Evolutionary conservation across 2,329 filamentous ascomycete species (phyloP).

Genomic region (Claviceps sp.): DNA sequence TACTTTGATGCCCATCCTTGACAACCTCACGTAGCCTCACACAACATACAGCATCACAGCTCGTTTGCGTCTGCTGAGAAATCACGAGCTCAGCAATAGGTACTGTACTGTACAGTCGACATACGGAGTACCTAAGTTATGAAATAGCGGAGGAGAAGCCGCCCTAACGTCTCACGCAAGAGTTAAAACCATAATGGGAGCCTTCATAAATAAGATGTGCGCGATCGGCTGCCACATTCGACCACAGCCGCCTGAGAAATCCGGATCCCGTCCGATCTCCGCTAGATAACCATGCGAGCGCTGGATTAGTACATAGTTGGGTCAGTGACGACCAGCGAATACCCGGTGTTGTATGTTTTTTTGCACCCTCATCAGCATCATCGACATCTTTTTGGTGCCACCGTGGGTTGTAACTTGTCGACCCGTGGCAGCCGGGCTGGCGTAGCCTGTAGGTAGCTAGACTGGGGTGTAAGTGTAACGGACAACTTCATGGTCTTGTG

Average conservation of each 20-base stretch:
- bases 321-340: conserved; percentile 6
- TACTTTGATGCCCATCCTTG: too few species aligned
- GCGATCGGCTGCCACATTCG: not conserved
- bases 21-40: too few species aligned
- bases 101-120: too few species aligned
- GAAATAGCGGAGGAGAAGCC: not conserved
- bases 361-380: not conserved
- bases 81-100: too few species aligned
- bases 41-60: too few species aligned
- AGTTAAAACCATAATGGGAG: too few species aligned
- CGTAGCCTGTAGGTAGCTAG: too few species aligned
- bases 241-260: conserved; percentile 1
- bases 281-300: conserved; percentile 1
- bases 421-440: not conserved
- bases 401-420: not conserved
- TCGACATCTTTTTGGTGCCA: not conserved
- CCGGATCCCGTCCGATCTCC: conserved; percentile 3
- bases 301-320: conserved; percentile 4
- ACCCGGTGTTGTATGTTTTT: conserved; percentile 5
- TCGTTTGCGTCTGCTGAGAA: too few species aligned
- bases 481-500: too few species aligned
- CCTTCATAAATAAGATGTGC: not conserved
- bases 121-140: not conserved
- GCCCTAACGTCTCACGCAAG: too few species aligned
- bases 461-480: too few species aligned